Conservation (phyloP, 192 early-diverging fungal species). For the Umbelopsis sp. region DNA sequence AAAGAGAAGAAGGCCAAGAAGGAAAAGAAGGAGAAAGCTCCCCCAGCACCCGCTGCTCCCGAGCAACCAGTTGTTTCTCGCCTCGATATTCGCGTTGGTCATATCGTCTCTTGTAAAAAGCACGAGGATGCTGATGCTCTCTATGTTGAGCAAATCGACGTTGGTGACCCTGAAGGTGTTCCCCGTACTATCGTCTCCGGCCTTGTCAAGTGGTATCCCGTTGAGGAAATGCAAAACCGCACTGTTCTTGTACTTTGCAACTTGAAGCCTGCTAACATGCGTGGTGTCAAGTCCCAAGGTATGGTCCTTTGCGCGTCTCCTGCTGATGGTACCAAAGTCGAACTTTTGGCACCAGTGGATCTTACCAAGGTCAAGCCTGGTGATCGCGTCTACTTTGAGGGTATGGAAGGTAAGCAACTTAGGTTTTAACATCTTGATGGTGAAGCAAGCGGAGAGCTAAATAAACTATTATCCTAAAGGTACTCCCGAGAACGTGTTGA, state of each 20-base stretch:
- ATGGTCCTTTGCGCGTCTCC: conserved; percentile 96
- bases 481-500: conserved; percentile 87
- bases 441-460: conserved; percentile 7
- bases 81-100: conserved; percentile 93
- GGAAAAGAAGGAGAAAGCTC: conserved; percentile 62
- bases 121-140: conserved; percentile 97
- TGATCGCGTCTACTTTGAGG: conserved; percentile 89
- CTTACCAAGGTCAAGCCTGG: conserved; percentile 86
- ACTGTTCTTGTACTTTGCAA: conserved; percentile 83
- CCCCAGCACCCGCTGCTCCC: conserved; percentile 49
- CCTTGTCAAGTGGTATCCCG: conserved; percentile 87
- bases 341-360: conserved; percentile 80
- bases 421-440: background rate
- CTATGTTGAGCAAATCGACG: conserved; percentile 95
- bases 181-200: conserved; percentile 92
- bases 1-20: conserved; percentile 61
- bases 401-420: conserved; percentile 67
- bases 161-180: conserved; percentile 83
- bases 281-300: conserved; percentile 91
- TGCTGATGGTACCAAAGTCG: conserved; percentile 82
- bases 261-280: conserved; percentile 93
- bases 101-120: conserved; percentile 78
- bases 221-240: conserved; percentile 85
- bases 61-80: conserved; percentile 69
- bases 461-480: conserved; percentile 30